Base-by-base conservation (phyloP, 2,329 filamentous ascomycete genomes). In the Lithohypha guttulata region DNA sequence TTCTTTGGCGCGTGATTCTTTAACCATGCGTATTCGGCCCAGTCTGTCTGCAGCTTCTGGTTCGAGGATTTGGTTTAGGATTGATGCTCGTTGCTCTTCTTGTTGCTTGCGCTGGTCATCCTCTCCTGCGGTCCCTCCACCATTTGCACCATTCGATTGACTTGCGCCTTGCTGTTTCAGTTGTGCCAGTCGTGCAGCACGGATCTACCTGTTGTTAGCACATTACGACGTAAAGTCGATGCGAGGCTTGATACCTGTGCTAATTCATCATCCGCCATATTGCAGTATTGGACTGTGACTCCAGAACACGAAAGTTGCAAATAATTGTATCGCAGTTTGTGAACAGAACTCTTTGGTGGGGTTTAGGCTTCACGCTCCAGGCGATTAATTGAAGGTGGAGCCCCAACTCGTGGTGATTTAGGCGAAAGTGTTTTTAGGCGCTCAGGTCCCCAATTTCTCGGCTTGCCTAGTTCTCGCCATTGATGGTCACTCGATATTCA, bases 41-140 rank as follows among this genome's bases (percentile, higher is more conserved):
- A 98, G 74, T 10, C 91, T 83, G 65, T 98, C 91, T 44, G 85
- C 83, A 13, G 91, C 91, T 56, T 89, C 85, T 50, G 91, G 91
- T 54, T 87, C 80, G 46, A 98, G 84, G 67, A 98, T 96, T 63
- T 96, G 91, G 52, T 74, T 75, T 46, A 98, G 79, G 52, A 95
- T 81, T 43, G 75, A 71, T 53, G 77, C 68, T 43, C 85, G 81
- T 26, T 81, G 79, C 59, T 89, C 83, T 48, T 75, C 71, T 66
- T 74, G 64, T 55, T 53, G 49, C 53, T 60, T 49, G 34, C 47
- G 23, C 55, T 83, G 70, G 41, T 84, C 76, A 47, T 83, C 74
- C 43, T 74, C 67, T 38, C 68, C 33, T 15, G 13, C 33, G 15
- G 6, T 19, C 3, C 9, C 20, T 46, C 68, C 65, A 38, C 68